A percentile compares a stretch with the other conserved stretches of the same genome.
phyloP scores from a whole-genome alignment of 495 filamentous ascomycete genomes.

The Emericellopsis terricola region DNA sequence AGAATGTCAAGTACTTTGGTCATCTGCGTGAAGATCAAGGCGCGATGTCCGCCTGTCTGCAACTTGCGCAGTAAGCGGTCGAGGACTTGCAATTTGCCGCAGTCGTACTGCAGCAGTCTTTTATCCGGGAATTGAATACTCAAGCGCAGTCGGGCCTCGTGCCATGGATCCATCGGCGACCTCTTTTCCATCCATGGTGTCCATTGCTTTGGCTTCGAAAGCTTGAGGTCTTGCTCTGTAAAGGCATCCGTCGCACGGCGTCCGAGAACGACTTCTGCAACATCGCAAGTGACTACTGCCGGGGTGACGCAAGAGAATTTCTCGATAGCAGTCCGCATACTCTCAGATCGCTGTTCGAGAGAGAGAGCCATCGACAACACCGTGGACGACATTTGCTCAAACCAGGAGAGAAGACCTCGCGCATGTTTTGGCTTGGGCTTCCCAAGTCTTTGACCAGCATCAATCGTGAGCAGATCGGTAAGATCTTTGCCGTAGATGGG shows the following conservation, averaged over 20 bases:
- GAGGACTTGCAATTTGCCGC: constrained; percentile 87
- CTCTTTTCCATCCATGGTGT: constrained; percentile 33
- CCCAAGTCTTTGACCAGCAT: constrained; percentile 32
- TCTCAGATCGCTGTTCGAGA: constrained; percentile 48
- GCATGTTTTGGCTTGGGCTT: constrained; percentile 34
- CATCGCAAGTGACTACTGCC: constrained; percentile 62
- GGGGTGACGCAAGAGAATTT: constrained; percentile 88
- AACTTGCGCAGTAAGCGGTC: constrained; percentile 73
- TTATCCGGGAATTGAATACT: constrained; percentile 97
- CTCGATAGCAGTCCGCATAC: constrained; percentile 56
- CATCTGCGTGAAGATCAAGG: constrained; percentile 98
- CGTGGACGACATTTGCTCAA: constrained; percentile 48
- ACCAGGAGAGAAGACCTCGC: constrained; percentile 47
- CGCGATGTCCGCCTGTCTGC: constrained; percentile 79
- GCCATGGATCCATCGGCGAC: constrained; percentile 55
- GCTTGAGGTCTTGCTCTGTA: constrained; percentile 25
- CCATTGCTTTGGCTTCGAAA: constrained; percentile 25
- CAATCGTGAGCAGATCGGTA: constrained; percentile 50
- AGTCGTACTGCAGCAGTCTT: constrained; percentile 89
- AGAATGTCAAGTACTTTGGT: constrained; percentile 95
- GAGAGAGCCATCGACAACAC: constrained; percentile 56
- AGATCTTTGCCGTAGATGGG: constrained; percentile 68
- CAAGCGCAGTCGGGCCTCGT: constrained; percentile 80
- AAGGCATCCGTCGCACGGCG: constrained; percentile 39
- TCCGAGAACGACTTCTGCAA: constrained; percentile 47